Evolutionary conservation across 306 rosid genomes (phyloP).

Genomic region (Pueraria montana): DNA sequence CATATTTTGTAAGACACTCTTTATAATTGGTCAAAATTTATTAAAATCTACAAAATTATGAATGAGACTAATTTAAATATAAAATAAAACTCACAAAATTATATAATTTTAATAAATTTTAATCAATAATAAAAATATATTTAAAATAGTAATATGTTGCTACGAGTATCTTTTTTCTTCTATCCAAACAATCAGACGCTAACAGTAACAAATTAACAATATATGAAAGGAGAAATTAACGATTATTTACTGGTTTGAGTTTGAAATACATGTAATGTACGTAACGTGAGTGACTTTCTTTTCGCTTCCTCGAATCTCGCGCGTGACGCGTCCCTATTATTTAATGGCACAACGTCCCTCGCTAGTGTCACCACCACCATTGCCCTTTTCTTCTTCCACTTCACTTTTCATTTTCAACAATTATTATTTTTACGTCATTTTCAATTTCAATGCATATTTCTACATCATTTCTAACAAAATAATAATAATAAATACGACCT

Average conservation of each 20-base stretch:
- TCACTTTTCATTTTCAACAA: not conserved
- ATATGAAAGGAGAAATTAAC: not conserved
- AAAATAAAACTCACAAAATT: not conserved
- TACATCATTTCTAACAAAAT: no score
- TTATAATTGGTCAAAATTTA: no score
- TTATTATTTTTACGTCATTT: not conserved
- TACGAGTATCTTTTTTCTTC: no score
- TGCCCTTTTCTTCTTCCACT: not conserved
- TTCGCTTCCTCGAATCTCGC: not conserved
- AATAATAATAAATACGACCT: no score
- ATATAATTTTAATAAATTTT: not conserved
- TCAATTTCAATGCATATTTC: not conserved
- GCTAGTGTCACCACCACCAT: not conserved
- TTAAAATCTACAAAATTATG: no score
- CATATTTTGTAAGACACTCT: no score
- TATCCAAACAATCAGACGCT: no score
- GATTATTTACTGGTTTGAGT: not conserved
- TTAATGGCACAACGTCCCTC: not conserved
- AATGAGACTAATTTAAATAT: no score
- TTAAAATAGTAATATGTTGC: no score
- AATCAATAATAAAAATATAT: not conserved
- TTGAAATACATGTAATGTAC: not conserved
- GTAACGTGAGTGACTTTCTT: not conserved
- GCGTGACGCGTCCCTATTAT: not conserved
- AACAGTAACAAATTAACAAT: no score